Conservation (phyloP, 2,329 filamentous ascomycete species). For the Neofusicoccum cordaticola region DNA sequence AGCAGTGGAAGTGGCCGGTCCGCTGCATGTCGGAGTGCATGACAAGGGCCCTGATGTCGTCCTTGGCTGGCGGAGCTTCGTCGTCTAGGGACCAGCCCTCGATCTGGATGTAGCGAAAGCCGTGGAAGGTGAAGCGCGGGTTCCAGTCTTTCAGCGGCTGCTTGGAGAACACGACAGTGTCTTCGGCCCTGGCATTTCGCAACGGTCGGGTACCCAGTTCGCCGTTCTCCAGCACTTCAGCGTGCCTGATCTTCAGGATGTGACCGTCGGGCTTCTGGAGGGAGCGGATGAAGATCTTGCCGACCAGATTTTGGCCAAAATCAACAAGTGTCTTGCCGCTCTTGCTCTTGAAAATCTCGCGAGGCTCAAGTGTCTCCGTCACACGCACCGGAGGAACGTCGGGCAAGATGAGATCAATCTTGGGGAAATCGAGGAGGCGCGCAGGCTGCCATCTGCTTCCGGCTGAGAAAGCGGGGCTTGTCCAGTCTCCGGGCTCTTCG, state of each 20-base stretch:
- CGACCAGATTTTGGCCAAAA: slow-evolving; percentile 60
- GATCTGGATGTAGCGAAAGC: slow-evolving; percentile 53
- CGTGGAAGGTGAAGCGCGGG: slow-evolving; percentile 54
- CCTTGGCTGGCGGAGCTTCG: background rate
- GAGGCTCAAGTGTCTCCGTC: slow-evolving; percentile 29
- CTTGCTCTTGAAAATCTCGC: slow-evolving; percentile 30
- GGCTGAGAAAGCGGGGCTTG: slow-evolving; percentile 21
- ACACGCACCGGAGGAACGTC: slow-evolving; percentile 47
- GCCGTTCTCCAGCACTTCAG: slow-evolving; percentile 54
- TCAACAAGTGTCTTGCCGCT: slow-evolving; percentile 53
- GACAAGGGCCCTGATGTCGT: slow-evolving; percentile 37
- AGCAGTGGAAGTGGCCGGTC: slow-evolving; percentile 53
- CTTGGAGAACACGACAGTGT: slow-evolving; percentile 39
- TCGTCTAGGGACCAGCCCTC: slow-evolving; percentile 40
- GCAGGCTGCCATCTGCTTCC: slow-evolving; percentile 30
- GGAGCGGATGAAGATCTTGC: slow-evolving; percentile 42
- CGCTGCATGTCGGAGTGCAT: slow-evolving; percentile 54
- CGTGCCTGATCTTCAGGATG: slow-evolving; percentile 50
- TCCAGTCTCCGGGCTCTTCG: slow-evolving; percentile 25
- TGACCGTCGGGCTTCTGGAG: slow-evolving; percentile 37
- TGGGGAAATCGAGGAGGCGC: slow-evolving; percentile 30
- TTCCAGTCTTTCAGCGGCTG: slow-evolving; percentile 35
- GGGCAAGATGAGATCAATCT: slow-evolving; percentile 38
- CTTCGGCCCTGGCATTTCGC: slow-evolving; percentile 42
- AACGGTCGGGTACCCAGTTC: slow-evolving; percentile 46